Conservation (phyloP, 257 asterid species). For the Apocynum venetum region DNA sequence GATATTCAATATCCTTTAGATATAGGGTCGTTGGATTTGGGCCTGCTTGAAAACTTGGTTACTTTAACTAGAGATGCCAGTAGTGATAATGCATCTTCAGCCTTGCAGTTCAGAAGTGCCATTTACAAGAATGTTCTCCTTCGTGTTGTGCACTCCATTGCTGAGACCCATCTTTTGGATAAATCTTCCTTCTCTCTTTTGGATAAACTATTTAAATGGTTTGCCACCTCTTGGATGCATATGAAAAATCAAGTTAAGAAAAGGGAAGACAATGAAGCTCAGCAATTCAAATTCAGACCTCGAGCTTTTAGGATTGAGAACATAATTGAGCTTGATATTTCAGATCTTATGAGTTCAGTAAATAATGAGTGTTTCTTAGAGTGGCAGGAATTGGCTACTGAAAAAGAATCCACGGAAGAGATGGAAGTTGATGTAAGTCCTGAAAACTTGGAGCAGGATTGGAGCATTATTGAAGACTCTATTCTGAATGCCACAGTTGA, state of each 20-base stretch:
- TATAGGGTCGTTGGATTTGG: slow-evolving; percentile 38
- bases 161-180: slow-evolving; percentile 57
- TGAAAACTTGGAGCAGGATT: slow-evolving; percentile 51
- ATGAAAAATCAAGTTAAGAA: slow-evolving; percentile 50
- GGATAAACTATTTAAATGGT: slow-evolving; percentile 57
- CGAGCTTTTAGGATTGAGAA: slow-evolving; percentile 70
- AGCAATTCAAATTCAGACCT: slow-evolving; percentile 68
- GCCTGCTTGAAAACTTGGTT: slow-evolving; percentile 40
- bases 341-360: slow-evolving; percentile 50
- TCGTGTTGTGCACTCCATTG: slow-evolving; percentile 50
- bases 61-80: slow-evolving; percentile 21
- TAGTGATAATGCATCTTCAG: slow-evolving; percentile 34
- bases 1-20: slow-evolving; percentile 48
- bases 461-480: slow-evolving; percentile 55
- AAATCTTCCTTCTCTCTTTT: slow-evolving; percentile 50
- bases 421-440: slow-evolving; percentile 32
- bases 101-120: slow-evolving; percentile 47
- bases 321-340: slow-evolving; percentile 66
- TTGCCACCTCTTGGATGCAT: slow-evolving; percentile 64
- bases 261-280: slow-evolving; percentile 43
- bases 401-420: slow-evolving; percentile 55
- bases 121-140: slow-evolving; percentile 56
- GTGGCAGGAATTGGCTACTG: slow-evolving; percentile 74
- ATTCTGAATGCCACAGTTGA: slow-evolving; percentile 55
- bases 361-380: slow-evolving; percentile 55